phyloP scores from a whole-genome alignment of 106 monocot species.

The Apostasia ramifera region DNA sequence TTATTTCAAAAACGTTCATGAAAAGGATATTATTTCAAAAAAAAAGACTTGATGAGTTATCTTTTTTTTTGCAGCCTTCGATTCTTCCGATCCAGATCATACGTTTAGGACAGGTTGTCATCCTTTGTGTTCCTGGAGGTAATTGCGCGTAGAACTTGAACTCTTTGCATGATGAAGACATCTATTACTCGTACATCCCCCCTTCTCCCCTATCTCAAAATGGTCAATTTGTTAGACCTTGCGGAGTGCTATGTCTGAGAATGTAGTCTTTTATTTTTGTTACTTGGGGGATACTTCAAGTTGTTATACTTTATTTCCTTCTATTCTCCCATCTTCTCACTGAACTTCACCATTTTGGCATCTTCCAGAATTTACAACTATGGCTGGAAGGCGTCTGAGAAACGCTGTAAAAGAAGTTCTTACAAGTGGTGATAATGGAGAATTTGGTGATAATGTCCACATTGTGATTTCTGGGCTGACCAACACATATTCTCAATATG shows the following conservation, averaged over 20 bases:
- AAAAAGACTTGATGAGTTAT: neutral
- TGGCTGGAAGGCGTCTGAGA: slow-evolving; percentile 89
- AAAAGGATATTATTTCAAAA: too few species aligned
- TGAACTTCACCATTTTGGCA: slow-evolving; percentile 93
- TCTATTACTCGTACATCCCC: neutral
- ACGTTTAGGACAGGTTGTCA: slow-evolving; percentile 73
- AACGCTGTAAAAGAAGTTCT: slow-evolving; percentile 64
- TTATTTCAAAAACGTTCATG: too few species aligned
- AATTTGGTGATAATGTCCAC: slow-evolving; percentile 56
- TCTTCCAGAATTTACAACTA: slow-evolving; percentile 77
- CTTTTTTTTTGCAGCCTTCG: slow-evolving; percentile 57
- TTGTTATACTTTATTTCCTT: neutral
- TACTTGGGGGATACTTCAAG: neutral
- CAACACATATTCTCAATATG: slow-evolving; percentile 88
- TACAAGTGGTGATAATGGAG: slow-evolving; percentile 19
- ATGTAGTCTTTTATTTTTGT: neutral
- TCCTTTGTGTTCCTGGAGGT: slow-evolving; percentile 93
- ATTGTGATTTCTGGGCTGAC: slow-evolving; percentile 85
- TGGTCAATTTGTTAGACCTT: neutral
- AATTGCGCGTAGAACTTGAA: neutral
- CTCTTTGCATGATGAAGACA: neutral
- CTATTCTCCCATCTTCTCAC: neutral
- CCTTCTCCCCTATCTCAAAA: slow-evolving; percentile 1
- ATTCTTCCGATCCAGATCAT: slow-evolving; percentile 89
- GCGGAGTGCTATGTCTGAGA: too few species aligned